These are phyloP conservation scores for Leccinum disarticulatum DNA, from an alignment of 768 basidiomycete genomes.

Conservation along the genomic window DNA sequence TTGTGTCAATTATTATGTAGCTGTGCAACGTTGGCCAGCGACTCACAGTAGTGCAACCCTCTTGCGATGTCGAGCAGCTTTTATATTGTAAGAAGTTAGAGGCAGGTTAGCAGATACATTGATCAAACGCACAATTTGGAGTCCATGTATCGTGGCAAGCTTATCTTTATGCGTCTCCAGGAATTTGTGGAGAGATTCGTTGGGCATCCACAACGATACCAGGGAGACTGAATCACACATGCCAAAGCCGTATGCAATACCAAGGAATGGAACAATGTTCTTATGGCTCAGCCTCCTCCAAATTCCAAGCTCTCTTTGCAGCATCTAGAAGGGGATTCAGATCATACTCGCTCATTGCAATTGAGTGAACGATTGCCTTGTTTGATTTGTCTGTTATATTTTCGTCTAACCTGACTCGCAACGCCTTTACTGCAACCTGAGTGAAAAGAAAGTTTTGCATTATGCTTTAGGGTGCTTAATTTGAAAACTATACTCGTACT, in stretches of 20 bases:
- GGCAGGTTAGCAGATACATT: neutral
- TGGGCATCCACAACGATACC: slow-evolving; percentile 1
- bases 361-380: too few relatives aligned
- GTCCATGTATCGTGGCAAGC: too few relatives aligned
- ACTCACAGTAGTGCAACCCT: neutral
- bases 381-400: neutral
- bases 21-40: too few relatives aligned
- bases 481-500: neutral
- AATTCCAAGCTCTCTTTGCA: neutral
- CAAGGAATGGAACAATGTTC: neutral
- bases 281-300: neutral
- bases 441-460: too few relatives aligned
- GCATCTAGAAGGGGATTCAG: neutral
- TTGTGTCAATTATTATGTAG: too few relatives aligned
- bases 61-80: neutral
- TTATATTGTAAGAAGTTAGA: neutral
- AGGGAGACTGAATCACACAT: neutral
- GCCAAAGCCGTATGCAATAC: neutral
- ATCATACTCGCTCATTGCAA: too few relatives aligned
- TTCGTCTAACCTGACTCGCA: neutral
- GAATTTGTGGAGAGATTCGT: neutral
- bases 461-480: too few relatives aligned
- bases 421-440: slow-evolving; percentile 1
- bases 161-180: neutral
- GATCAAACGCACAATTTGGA: neutral